These are phyloP conservation scores for Goffeauzyma gilvescens DNA, from an alignment of 768 basidiomycete species.

Conservation along the genomic window DNA sequence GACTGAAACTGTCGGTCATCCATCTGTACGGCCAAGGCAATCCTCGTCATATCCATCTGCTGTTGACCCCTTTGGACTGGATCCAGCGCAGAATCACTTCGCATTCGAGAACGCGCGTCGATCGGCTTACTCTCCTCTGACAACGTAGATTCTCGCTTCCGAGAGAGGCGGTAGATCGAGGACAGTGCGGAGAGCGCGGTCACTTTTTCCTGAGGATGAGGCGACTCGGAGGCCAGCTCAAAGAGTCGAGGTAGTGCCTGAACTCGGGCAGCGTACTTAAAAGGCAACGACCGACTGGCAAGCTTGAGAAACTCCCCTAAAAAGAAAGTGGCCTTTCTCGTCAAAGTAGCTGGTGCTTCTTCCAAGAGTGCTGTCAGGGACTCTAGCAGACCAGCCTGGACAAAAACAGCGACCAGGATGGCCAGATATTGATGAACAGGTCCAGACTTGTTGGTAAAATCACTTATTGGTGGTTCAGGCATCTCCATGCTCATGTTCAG, in stretches of 20 bases:
- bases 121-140: background rate
- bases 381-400: constrained; percentile 78
- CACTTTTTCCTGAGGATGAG: constrained; percentile 55
- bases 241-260: constrained; percentile 79
- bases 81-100: constrained; percentile 46
- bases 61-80: constrained; percentile 68
- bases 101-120: constrained; percentile 32
- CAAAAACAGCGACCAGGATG: constrained; percentile 61
- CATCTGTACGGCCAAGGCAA: constrained; percentile 81
- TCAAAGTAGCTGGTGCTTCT: constrained; percentile 41
- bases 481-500: too few relatives aligned
- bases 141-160: too few relatives aligned
- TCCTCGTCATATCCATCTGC: constrained; percentile 72
- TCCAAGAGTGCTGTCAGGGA: constrained; percentile 70
- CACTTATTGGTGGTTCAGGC: background rate
- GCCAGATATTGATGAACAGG: constrained; percentile 85
- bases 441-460: constrained; percentile 32
- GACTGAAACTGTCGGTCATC: constrained; percentile 83
- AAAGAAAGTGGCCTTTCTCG: constrained; percentile 72
- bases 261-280: constrained; percentile 59
- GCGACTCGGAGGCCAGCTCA: constrained; percentile 55
- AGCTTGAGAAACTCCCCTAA: constrained; percentile 80
- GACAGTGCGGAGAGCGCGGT: constrained; percentile 67
- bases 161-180: constrained; percentile 78
- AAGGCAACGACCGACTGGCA: constrained; percentile 67